A percentile compares a stretch with the other conserved stretches of the same genome.
Evolutionary conservation across 768 basidiomycete genomes (phyloP).

Genomic region (Podaxis sp.): DNA sequence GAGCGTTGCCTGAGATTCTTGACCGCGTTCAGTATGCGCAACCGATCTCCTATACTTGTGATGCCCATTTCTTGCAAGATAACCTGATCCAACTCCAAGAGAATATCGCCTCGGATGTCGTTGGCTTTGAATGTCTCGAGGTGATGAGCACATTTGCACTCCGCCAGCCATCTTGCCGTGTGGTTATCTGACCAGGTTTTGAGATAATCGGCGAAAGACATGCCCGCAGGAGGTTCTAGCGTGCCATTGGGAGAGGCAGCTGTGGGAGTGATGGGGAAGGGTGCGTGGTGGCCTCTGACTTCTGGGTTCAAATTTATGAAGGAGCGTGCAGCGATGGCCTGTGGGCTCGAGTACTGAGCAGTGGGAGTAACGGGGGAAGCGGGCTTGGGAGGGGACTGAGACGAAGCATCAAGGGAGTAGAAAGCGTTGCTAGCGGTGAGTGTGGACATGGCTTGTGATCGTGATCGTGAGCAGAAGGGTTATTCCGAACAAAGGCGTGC

Average conservation of each 20-base stretch:
- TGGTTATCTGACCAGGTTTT: constrained; percentile 71
- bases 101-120: constrained; percentile 89
- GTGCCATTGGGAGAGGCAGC: constrained; percentile 24
- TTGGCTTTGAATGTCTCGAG: constrained; percentile 72
- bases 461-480: neutral
- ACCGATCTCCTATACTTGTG: constrained; percentile 84
- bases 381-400: constrained; percentile 39
- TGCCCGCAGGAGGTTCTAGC: constrained; percentile 58
- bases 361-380: constrained; percentile 44
- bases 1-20: constrained; percentile 71
- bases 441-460: constrained; percentile 25
- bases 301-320: constrained; percentile 36
- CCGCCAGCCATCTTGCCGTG: constrained; percentile 74
- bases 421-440: constrained; percentile 30
- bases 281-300: constrained; percentile 39
- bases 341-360: constrained; percentile 30
- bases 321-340: constrained; percentile 33
- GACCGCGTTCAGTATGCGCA: constrained; percentile 84
- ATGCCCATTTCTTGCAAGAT: constrained; percentile 92
- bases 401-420: constrained; percentile 31
- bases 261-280: constrained; percentile 38
- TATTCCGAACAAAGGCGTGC: neutral
- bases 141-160: constrained; percentile 72
- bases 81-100: constrained; percentile 87
- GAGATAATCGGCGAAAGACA: constrained; percentile 62